Evolutionary conservation across 768 basidiomycete genomes (phyloP).

Genomic region (Sporobolomyces phaffii): DNA sequence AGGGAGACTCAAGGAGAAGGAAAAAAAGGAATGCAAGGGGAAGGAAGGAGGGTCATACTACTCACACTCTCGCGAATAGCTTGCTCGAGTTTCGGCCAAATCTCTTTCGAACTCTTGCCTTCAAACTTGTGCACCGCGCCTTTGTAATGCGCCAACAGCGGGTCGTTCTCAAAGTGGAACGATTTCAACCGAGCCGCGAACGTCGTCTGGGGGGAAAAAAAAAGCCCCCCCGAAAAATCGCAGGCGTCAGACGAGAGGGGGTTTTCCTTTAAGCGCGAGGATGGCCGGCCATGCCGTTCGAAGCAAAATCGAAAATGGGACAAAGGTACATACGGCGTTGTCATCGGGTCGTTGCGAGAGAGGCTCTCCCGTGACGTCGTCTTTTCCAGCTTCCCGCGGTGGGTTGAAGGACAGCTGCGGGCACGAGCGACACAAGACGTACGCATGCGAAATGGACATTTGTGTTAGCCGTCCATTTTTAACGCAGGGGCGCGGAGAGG

Average conservation of each 20-base stretch:
- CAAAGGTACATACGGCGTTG: constrained; percentile 60
- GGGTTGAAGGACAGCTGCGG: constrained; percentile 61
- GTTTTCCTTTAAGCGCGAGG: constrained; percentile 10
- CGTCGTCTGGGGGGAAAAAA: constrained; percentile 69
- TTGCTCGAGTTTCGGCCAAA: constrained; percentile 75
- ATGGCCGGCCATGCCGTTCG: neutral
- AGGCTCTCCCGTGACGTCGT: constrained; percentile 80
- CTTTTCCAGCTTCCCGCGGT: constrained; percentile 68
- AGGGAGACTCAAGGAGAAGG: no score
- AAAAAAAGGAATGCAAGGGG: neutral
- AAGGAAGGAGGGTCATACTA: neutral
- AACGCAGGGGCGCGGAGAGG: no score
- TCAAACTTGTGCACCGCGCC: constrained; percentile 55
- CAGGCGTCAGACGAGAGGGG: neutral
- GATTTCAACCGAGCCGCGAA: constrained; percentile 68
- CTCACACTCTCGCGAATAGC: constrained; percentile 47
- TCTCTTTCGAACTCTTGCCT: constrained; percentile 76
- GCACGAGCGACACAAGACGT: no score
- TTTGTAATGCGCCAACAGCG: constrained; percentile 68
- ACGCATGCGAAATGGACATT: no score
- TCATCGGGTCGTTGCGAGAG: constrained; percentile 85
- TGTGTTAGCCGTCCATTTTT: no score
- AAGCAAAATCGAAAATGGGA: neutral
- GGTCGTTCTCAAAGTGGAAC: constrained; percentile 74
- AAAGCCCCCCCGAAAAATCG: no score